Percentiles rank a stretch among this genome's conserved stretches.
Evolutionary conservation across 345 rosid species (phyloP).

Genomic region (Clarkia xantiana): DNA sequence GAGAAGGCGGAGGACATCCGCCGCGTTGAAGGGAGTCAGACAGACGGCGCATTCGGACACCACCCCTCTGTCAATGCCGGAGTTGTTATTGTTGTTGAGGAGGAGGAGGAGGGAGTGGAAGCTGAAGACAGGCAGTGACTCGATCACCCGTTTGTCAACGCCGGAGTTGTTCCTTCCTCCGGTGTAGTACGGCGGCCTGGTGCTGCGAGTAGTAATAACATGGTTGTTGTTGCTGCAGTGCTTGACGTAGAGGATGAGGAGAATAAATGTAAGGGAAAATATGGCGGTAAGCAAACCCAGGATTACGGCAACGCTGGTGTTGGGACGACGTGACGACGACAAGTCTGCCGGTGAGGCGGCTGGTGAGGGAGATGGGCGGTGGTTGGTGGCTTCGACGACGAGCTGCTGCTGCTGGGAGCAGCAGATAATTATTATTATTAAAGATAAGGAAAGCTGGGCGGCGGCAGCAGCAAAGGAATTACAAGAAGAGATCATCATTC

Average conservation of each 20-base stretch:
- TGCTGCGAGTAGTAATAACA: slow-evolving; percentile 3
- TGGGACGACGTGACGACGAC: slow-evolving; percentile 41
- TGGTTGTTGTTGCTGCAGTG: slow-evolving; percentile 39
- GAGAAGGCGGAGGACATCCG: slow-evolving; percentile 43
- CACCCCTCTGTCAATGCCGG: too few relatives aligned
- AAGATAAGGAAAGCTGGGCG: too few relatives aligned
- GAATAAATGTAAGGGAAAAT: slow-evolving; percentile 58
- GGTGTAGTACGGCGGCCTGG: background rate
- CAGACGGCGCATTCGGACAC: slow-evolving; percentile 90
- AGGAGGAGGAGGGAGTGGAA: slow-evolving; percentile 58
- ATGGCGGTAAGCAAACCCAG: slow-evolving; percentile 50
- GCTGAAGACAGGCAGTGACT: slow-evolving; percentile 70
- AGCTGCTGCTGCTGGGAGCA: too few relatives aligned
- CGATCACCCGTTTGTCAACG: slow-evolving; percentile 54
- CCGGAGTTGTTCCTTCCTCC: slow-evolving; percentile 53
- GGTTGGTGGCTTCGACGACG: too few relatives aligned
- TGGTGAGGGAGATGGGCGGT: too few relatives aligned
- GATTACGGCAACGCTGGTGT: slow-evolving; percentile 44
- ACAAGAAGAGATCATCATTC: too few relatives aligned
- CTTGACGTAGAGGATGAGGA: slow-evolving; percentile 70
- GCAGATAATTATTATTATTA: too few relatives aligned
- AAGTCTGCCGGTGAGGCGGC: background rate
- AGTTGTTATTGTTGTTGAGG: too few relatives aligned
- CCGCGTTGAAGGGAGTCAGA: slow-evolving; percentile 40
- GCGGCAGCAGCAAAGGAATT: too few relatives aligned